Conservation (phyloP, 306 rosid species). For the Rosa lucieae region DNA sequence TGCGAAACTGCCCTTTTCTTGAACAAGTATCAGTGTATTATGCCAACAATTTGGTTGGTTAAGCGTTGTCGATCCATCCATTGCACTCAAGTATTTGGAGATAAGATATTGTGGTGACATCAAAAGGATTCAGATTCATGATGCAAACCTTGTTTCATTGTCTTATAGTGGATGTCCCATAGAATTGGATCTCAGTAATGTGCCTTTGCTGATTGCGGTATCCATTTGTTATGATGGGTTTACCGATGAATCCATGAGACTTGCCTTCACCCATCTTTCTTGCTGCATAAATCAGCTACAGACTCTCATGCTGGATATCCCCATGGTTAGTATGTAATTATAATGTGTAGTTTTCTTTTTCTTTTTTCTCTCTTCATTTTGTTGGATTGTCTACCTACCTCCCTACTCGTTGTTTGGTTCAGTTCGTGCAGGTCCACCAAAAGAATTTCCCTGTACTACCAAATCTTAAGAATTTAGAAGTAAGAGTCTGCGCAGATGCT, state of each 20-base stretch:
- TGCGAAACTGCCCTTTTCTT: neutral
- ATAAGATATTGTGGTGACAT: neutral
- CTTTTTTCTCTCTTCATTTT: neutral
- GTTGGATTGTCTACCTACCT: neutral
- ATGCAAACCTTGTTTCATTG: neutral
- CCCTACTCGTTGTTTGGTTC: neutral
- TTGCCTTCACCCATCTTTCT: neutral
- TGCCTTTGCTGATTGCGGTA: neutral
- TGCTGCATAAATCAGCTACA: neutral
- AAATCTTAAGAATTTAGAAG: neutral
- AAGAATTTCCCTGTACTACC: neutral
- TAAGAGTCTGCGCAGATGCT: neutral
- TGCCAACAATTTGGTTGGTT: neutral
- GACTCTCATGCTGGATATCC: neutral
- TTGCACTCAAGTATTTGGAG: neutral
- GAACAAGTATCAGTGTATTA: neutral
- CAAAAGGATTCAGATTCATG: neutral
- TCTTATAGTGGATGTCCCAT: neutral
- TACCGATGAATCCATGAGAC: neutral
- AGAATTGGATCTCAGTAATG: neutral
- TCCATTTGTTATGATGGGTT: neutral
- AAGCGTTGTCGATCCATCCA: neutral
- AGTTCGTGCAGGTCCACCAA: neutral
- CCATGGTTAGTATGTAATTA: neutral
- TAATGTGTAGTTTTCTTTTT: neutral